Base-by-base conservation (phyloP, 805 yeast species). In the Cephaloascus albidus region DNA sequence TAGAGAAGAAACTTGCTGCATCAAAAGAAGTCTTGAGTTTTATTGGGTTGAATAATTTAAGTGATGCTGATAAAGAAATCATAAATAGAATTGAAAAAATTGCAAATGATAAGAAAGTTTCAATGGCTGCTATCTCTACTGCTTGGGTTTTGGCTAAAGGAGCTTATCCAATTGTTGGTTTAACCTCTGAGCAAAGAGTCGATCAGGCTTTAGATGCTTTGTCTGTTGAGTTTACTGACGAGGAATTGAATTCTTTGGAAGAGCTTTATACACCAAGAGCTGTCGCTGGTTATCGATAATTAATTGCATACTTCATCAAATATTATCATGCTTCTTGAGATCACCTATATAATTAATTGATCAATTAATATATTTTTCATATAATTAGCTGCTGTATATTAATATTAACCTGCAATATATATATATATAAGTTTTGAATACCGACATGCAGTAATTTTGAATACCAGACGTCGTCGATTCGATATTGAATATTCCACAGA, bases 201-300 rank as follows among this genome's bases (percentile, higher is more conserved):
- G 49, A 46, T 10, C 50, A 46, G 20, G 39, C 43, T 27, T 18
- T 48, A 28, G 19, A 33, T 34, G 40, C 43, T 10, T 20, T 42
- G 20, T 26, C 33, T 17, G 35, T 48, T 27, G 36, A 43, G 35
- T 45, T 45, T 42, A 38, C 52, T 5, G 48, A 45, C 4, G 55
- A 52, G n/a, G 59, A 54, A n/a, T 36, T 43, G 15, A 36, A 33
- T 18, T 56, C 53, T 37, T 53, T 56, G 40, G 61, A 55, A 41
- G 57, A 50, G 33, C 55, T 57, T 2, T 55, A 55, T 40, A 38
- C 26, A 10, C 48, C 59, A 2, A 31, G 14, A 16, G 10, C 33
- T 8, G 28, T 23, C 28, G 6, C 12, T 6, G 28, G 28, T 6
- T 23, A 23, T 23, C 28, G n/a, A n/a, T n/a, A n/a, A n/a, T n/a